Base-by-base conservation (phyloP, 768 basidiomycete genomes). In the Mycena haematopus region DNA sequence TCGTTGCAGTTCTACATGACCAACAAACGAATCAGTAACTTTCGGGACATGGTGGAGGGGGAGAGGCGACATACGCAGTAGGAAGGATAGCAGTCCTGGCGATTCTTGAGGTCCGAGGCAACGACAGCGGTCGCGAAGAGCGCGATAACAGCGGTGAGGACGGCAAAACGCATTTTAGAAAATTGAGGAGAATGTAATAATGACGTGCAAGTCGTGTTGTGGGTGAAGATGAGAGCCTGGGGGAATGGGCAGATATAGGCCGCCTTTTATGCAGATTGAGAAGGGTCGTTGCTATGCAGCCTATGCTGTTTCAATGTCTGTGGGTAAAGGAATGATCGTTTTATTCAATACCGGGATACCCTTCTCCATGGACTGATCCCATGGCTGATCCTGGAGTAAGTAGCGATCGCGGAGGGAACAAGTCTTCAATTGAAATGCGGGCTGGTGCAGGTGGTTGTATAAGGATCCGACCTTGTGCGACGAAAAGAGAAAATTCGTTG, bases 111-210 rank as follows among this genome's bases (percentile, higher is more conserved):
- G 38, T 22, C 38, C 25, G 27, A 40, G 19, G 25, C 53, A 10
- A n/a, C 17, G n/a, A 38, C 53, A n/a, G 53, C 10, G 25, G 53
- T 55, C 24, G 53, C 38, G 53, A 55, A 55, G 19, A 55, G 53
- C 10, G 53, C 53, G 7, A 55, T 42, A 13, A 55, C 53, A 42
- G 40, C 53, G 53, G 53, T 24, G 38, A 55, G 2, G 25, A 55
- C 15, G 9, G 53, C 25, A 27, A 55, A 55, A 44, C 53, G 38
- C 53, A 55, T 55, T 6, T 42, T 44, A 27, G 44, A 54, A n/a
- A 27, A 38, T 13, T 40, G 38, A n/a, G 36, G 31, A 33, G 29
- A 15, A 52, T 50, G 11, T 13, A 14, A 21, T 21, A 44, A 25
- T 42, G n/a, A n/a, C n/a, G n/a, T 13, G 42, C 42, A 27, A 25